phyloP scores from a whole-genome alignment of 2,329 filamentous ascomycete genomes.

The Dendryphion nanum region DNA sequence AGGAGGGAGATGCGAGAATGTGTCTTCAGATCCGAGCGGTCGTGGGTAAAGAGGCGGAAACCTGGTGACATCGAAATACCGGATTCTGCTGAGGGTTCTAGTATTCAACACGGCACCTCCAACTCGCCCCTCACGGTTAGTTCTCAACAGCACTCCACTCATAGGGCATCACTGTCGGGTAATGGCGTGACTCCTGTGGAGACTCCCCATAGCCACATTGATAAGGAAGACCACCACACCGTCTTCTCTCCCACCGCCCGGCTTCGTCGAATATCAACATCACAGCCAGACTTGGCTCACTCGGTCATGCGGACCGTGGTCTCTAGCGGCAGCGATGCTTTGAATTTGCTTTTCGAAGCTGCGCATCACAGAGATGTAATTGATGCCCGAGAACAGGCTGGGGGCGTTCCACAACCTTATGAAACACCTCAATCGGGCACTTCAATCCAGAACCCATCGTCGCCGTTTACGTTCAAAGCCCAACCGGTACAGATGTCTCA shows the following conservation, averaged over 20 bases:
- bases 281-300: conserved; percentile 36
- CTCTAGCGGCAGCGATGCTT: conserved; percentile 53
- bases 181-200: conserved; percentile 23
- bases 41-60: conserved; percentile 39
- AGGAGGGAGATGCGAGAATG: conserved; percentile 52
- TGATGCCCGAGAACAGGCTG: conserved; percentile 28
- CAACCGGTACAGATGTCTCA: conserved; percentile 40
- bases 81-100: conserved; percentile 5
- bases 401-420: conserved; percentile 35
- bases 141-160: conserved; percentile 17
- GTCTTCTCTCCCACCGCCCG: conserved; percentile 27
- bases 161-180: conserved; percentile 23
- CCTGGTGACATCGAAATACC: conserved; percentile 25
- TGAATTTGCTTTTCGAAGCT: conserved; percentile 54
- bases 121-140: not conserved
- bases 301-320: conserved; percentile 51
- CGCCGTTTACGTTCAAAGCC: conserved; percentile 32
- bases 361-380: conserved; percentile 41
- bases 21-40: conserved; percentile 43
- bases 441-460: conserved; percentile 24
- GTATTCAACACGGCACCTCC: conserved; percentile 3
- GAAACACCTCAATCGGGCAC: conserved; percentile 35
- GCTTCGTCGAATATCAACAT: conserved; percentile 31
- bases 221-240: conserved; percentile 19
- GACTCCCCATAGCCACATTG: conserved; percentile 21